Evolutionary conservation across 169 alveolate genomes (phyloP).

Genomic region (Miamiensis avidus): DNA sequence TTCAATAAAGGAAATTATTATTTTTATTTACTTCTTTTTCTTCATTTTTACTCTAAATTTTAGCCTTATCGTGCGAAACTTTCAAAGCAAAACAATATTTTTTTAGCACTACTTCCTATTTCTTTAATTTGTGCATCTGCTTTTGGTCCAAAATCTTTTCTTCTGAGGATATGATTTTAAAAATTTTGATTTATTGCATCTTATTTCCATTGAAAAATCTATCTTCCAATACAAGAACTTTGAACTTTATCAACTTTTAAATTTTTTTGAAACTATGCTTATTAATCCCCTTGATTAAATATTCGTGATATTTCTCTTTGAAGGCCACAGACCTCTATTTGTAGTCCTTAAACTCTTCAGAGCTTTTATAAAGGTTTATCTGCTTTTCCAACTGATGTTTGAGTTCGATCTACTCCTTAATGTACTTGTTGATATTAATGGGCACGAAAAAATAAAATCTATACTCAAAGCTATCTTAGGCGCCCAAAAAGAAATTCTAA

Average conservation of each 20-base stretch:
- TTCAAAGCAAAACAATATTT: background rate
- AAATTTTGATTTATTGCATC: no score
- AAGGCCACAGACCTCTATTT: background rate
- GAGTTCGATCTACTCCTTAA: background rate
- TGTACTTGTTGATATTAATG: background rate
- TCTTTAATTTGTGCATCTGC: background rate
- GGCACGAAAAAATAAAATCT: slow-evolving; percentile 32
- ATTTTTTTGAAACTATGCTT: background rate
- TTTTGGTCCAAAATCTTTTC: background rate
- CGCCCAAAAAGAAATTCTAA: background rate
- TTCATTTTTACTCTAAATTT: background rate
- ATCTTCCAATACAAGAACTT: background rate
- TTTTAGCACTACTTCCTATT: no score
- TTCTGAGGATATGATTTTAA: background rate
- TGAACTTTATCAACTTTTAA: background rate
- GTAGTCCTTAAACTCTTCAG: background rate
- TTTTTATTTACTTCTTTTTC: background rate
- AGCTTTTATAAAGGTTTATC: no score
- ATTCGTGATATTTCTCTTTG: background rate
- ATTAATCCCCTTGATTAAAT: background rate
- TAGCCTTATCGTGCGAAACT: background rate
- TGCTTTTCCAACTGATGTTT: no score
- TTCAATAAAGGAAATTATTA: no score
- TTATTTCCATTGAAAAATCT: background rate
- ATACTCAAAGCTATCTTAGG: background rate